Base-by-base conservation (phyloP, 2,329 filamentous ascomycete species). In the Colletotrichum cuscutae region DNA sequence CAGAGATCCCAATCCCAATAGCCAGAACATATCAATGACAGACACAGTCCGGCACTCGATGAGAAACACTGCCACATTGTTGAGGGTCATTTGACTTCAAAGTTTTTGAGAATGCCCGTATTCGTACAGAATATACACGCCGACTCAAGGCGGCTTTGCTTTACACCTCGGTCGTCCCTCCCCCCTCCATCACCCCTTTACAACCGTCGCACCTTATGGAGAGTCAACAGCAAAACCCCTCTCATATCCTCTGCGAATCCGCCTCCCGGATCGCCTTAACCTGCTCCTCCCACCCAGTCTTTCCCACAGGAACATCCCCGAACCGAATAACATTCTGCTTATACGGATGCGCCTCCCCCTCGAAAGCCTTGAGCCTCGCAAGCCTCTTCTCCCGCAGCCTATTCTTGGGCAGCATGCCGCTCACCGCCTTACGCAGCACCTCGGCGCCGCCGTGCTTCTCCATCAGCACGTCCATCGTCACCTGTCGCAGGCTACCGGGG, bases 341-440 rank as follows among this genome's bases (percentile, higher is more conserved):
- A 83, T 98, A 98, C 52, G 97, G 97, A 86, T 99, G 95, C 28
- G 91, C 91, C 52, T 90, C 87, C n/a, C 96, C 95, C 85, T 99
- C 97, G 82, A 98, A 99, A 6, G 94, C 95, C 90, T 98, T 99
- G 81, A 99, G 85, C 77, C 97, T 88, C 49, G 92, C 94, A 85
- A 99, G 85, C 76, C 97, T 86, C 86, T 95, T 94, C 82, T 98
- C 95, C 78, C 96, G 88, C 80, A 99, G 85, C 79, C 95, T 87
- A 85, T 99, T 99, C 90, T 99, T 99, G 66, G 97, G 97, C 83
- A 99, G 84, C 97, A 99, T 99, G 61, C 97, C 97, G 80, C 93
- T 93, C 53, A 99, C 97, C 1, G 97, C 97, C 82, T 95, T 94
- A 79, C 95, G 89, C 81, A 99, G 84, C 49, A 99, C 92, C 88